Evolutionary conservation across 805 yeast genomes (phyloP).

Genomic region (Yamadazyma kitorensis): DNA sequence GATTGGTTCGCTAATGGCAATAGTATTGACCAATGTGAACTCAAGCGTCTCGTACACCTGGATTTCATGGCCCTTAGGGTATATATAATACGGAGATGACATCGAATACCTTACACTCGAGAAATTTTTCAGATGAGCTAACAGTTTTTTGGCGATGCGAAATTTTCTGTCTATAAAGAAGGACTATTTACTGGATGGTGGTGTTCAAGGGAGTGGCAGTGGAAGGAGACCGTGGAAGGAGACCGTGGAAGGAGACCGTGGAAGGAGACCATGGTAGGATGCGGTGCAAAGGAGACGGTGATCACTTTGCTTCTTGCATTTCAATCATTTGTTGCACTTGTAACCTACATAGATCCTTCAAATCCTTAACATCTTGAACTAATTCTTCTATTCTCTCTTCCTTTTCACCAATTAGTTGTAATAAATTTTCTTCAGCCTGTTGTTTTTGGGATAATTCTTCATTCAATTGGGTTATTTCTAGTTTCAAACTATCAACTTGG

Average conservation of each 20-base stretch:
- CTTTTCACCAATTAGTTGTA: conserved; percentile 81
- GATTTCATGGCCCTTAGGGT: conserved; percentile 4
- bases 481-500: conserved; percentile 22
- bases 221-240: too few species aligned
- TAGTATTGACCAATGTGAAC: conserved; percentile 12
- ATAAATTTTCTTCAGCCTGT: conserved; percentile 46
- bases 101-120: too few species aligned
- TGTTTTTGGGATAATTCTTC: conserved; percentile 4
- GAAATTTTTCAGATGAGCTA: conserved; percentile 1
- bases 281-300: too few species aligned
- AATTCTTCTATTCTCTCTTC: conserved; percentile 83
- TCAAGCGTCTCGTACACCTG: conserved; percentile 13
- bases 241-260: too few species aligned
- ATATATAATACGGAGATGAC: conserved; percentile 9
- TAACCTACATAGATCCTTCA: conserved; percentile 76
- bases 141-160: neutral
- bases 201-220: too few species aligned
- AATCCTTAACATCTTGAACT: conserved; percentile 81
- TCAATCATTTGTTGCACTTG: conserved; percentile 88
- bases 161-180: too few species aligned
- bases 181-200: too few species aligned
- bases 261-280: too few species aligned
- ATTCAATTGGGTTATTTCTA: conserved; percentile 28
- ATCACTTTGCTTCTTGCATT: conserved; percentile 38
- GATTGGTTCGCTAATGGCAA: neutral